Evolutionary conservation across 805 yeast species (phyloP).

Genomic region (Cyberlindnera galapagoensis): DNA sequence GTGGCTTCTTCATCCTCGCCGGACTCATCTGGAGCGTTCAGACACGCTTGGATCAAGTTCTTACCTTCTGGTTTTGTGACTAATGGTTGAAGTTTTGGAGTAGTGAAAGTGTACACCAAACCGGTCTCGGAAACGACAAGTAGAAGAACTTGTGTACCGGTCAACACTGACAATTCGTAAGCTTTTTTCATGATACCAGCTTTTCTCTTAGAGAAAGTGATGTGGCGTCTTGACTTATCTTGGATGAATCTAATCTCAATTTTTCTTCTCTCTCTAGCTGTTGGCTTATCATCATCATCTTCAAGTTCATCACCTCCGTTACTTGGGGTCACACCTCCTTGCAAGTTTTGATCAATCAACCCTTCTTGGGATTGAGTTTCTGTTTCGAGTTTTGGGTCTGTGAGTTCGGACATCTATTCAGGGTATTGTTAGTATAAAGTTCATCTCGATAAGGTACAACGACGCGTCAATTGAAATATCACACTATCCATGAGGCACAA

Average conservation of each 20-base stretch:
- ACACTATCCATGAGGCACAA: no score
- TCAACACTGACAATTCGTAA: slow-evolving; percentile 91
- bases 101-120: slow-evolving; percentile 93
- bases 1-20: slow-evolving; percentile 38
- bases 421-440: slow-evolving; percentile 4
- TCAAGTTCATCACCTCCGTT: slow-evolving; percentile 27
- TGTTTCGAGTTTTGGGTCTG: slow-evolving; percentile 19
- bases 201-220: slow-evolving; percentile 95
- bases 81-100: slow-evolving; percentile 97
- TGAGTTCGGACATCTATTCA: slow-evolving; percentile 23
- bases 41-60: slow-evolving; percentile 91
- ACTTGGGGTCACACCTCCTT: slow-evolving; percentile 5
- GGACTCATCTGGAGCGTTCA: slow-evolving; percentile 86
- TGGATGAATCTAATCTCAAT: slow-evolving; percentile 96
- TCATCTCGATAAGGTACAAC: not conserved
- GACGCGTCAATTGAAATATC: no score
- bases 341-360: slow-evolving; percentile 13
- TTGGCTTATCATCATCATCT: slow-evolving; percentile 41
- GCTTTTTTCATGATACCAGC: slow-evolving; percentile 99
- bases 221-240: slow-evolving; percentile 96
- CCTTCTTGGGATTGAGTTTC: slow-evolving; percentile 20
- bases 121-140: slow-evolving; percentile 98
- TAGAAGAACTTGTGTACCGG: slow-evolving; percentile 94
- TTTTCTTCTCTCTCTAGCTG: slow-evolving; percentile 66
- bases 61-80: slow-evolving; percentile 98